Percentiles rank a stretch among this genome's conserved stretches.
These are phyloP conservation scores for Albatrellus ellisii DNA, from an alignment of 768 basidiomycete species.

Conservation along the genomic window DNA sequence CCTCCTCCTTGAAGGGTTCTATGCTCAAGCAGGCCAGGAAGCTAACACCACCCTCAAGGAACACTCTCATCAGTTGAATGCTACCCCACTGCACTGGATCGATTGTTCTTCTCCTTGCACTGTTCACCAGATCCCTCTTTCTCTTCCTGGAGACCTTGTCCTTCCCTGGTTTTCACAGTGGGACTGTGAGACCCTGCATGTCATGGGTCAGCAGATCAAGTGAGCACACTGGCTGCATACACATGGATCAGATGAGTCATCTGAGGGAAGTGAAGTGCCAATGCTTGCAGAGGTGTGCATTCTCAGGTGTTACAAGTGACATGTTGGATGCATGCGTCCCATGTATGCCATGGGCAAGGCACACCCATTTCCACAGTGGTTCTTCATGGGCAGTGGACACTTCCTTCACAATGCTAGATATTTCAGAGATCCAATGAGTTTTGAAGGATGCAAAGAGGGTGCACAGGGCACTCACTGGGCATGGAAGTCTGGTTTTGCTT, in stretches of 20 bases:
- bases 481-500: conserved; percentile 65
- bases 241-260: conserved; percentile 48
- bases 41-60: conserved; percentile 28
- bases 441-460: too few relatives aligned
- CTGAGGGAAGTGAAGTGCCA: conserved; percentile 65
- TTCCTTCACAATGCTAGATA: too few relatives aligned
- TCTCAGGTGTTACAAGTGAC: conserved; percentile 47
- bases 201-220: conserved; percentile 20
- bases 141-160: conserved; percentile 31
- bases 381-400: conserved; percentile 15
- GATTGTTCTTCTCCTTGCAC: conserved; percentile 53
- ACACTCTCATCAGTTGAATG: conserved; percentile 53
- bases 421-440: too few relatives aligned
- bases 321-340: conserved; percentile 46
- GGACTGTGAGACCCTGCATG: conserved; percentile 9
- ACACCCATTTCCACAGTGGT: conserved; percentile 32
- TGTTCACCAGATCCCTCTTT: conserved; percentile 35
- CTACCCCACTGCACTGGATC: conserved; percentile 66
- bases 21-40: neutral
- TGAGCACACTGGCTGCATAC: conserved; percentile 58
- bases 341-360: conserved; percentile 20
- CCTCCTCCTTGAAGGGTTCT: neutral
- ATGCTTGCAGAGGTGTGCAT: conserved; percentile 34
- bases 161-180: too few relatives aligned
- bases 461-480: conserved; percentile 41